Evolutionary conservation across 108 stramenopile species (phyloP).

Genomic region (Fragilaria crotonensis): DNA sequence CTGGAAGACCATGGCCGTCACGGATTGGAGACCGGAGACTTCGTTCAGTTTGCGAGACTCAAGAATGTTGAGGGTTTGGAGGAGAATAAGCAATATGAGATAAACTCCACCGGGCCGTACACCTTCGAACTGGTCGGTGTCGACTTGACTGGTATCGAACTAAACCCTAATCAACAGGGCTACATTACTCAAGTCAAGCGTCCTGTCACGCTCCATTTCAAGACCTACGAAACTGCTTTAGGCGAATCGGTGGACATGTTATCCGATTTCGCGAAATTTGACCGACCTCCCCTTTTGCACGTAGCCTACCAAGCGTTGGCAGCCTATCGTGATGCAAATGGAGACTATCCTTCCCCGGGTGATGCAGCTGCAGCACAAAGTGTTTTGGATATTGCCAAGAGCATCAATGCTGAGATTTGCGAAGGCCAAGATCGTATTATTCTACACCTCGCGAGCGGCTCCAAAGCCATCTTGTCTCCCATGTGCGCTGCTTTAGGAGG

Average conservation of each 20-base stretch:
- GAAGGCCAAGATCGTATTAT: slow-evolving; percentile 49
- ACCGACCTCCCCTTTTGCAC: slow-evolving; percentile 86
- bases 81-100: slow-evolving; percentile 49
- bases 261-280: slow-evolving; percentile 98
- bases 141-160: slow-evolving; percentile 32
- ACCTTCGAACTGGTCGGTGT: slow-evolving; percentile 82
- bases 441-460: slow-evolving; percentile 73
- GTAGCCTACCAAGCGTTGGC: slow-evolving; percentile 79
- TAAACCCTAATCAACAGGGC: slow-evolving; percentile 43
- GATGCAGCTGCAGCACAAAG: slow-evolving; percentile 56
- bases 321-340: slow-evolving; percentile 40
- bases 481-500: slow-evolving; percentile 97
- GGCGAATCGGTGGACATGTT: slow-evolving; percentile 82
- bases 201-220: slow-evolving; percentile 80
- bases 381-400: slow-evolving; percentile 67
- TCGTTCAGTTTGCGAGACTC: slow-evolving; percentile 83
- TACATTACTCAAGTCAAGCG: slow-evolving; percentile 95
- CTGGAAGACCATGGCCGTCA: slow-evolving; percentile 96
- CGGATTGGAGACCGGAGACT: slow-evolving; percentile 92
- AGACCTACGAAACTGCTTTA: slow-evolving; percentile 70
- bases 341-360: slow-evolving; percentile 76
- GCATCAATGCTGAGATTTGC: slow-evolving; percentile 32
- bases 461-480: slow-evolving; percentile 83
- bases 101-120: slow-evolving; percentile 87
- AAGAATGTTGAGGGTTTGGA: slow-evolving; percentile 72